Conservation (phyloP, 2,329 filamentous ascomycete genomes). For the Exophiala sp. region DNA sequence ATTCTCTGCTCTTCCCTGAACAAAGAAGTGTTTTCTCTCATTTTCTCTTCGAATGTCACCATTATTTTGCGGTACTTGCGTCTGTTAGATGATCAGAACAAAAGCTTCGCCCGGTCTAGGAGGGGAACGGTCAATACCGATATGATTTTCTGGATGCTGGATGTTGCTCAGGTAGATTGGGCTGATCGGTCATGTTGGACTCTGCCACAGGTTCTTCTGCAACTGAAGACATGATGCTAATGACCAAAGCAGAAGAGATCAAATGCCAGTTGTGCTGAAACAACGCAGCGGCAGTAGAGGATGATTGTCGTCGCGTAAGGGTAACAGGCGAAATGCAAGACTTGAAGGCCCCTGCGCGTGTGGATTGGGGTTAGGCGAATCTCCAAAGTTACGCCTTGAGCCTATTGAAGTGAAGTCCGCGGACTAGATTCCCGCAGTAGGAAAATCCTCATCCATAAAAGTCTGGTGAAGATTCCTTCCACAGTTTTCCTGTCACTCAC, state of each 20-base stretch:
- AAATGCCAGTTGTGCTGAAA: background rate
- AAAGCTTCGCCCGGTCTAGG: background rate
- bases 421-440: slow-evolving; percentile 6
- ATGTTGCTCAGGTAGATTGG: slow-evolving; percentile 13
- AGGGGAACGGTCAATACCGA: slow-evolving; percentile 5
- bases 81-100: slow-evolving; percentile 26
- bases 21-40: slow-evolving; percentile 57
- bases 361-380: background rate
- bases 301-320: background rate
- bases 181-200: slow-evolving; percentile 5
- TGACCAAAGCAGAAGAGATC: background rate
- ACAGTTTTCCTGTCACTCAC: no score
- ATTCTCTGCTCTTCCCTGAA: slow-evolving; percentile 79
- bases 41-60: slow-evolving; percentile 71
- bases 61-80: slow-evolving; percentile 93
- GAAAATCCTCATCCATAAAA: slow-evolving; percentile 4
- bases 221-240: slow-evolving; percentile 12
- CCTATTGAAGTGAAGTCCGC: background rate
- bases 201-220: slow-evolving; percentile 12
- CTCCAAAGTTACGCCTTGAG: background rate
- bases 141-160: slow-evolving; percentile 23
- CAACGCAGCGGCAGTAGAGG: background rate
- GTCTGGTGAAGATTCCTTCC: no score
- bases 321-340: background rate
- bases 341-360: background rate